Conservation (phyloP, 73 alveolate species). For the Stentor roeselii region DNA sequence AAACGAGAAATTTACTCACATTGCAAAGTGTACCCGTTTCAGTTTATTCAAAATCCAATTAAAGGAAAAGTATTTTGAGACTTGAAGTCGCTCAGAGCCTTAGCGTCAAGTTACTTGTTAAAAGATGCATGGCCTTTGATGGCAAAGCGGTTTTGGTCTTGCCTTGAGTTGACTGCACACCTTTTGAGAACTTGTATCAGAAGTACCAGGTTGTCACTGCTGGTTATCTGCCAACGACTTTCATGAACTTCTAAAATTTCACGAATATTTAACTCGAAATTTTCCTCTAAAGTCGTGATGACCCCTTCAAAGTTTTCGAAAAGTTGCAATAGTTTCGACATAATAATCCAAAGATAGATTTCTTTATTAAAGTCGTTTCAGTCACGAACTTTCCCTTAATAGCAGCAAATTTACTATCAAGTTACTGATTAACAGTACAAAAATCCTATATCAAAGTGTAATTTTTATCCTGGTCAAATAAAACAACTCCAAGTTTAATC, state of each 20-base stretch:
- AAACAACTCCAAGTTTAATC: constrained; percentile 7
- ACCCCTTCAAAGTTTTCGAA: not conserved
- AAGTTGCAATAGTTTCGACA: not conserved
- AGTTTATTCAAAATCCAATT: not conserved
- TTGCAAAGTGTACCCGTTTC: not conserved
- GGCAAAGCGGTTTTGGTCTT: not conserved
- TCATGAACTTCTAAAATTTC: constrained; percentile 1
- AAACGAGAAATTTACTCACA: not conserved
- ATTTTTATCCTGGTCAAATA: not conserved
- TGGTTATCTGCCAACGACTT: constrained; percentile 21
- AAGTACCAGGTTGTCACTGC: not conserved
- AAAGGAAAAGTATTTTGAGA: constrained; percentile 1
- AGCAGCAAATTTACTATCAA: not conserved
- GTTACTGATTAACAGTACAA: not conserved
- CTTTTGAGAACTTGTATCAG: not conserved
- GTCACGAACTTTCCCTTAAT: not conserved
- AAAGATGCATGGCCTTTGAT: not conserved
- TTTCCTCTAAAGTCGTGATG: not conserved
- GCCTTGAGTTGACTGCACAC: constrained; percentile 10
- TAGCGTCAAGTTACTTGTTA: not conserved
- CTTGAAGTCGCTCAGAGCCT: not conserved
- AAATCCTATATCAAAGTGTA: not conserved
- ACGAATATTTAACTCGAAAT: not conserved
- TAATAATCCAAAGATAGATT: not conserved
- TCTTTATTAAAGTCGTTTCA: not conserved